A percentile compares a stretch with the other conserved stretches of the same genome.
Evolutionary conservation across 164 flowering plant genomes (phyloP).

Genomic region (Vitis cinerea): DNA sequence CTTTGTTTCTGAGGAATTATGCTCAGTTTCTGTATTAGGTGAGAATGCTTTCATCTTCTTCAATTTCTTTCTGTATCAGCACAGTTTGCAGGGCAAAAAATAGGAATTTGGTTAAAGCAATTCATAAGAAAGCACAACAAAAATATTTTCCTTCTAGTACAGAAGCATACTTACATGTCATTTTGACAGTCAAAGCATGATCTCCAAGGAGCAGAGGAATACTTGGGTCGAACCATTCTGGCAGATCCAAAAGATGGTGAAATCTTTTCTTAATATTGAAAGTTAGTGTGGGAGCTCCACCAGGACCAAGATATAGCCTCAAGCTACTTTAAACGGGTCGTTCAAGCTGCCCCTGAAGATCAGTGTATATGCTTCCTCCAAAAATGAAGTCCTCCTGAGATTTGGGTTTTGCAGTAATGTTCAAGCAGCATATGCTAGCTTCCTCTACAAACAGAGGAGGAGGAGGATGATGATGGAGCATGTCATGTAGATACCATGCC

Average conservation of each 20-base stretch:
- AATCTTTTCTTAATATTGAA: conserved; percentile 58
- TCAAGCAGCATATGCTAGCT: conserved; percentile 70
- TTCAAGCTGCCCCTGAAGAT: conserved; percentile 54
- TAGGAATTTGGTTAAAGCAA: too few species aligned
- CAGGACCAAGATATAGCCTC: conserved; percentile 46
- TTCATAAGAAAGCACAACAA: too few species aligned
- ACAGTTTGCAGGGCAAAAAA: background rate
- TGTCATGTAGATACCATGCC: conserved; percentile 1
- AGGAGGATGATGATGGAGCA: conserved; percentile 24
- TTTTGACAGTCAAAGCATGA: conserved; percentile 42
- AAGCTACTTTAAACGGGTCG: conserved; percentile 54
- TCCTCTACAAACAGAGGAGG: conserved; percentile 61
- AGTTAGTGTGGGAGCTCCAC: conserved; percentile 61
- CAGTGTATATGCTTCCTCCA: conserved; percentile 30
- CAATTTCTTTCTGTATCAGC: background rate
- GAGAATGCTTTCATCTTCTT: conserved; percentile 5
- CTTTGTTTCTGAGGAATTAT: conserved; percentile 62
- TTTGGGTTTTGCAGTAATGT: conserved; percentile 49
- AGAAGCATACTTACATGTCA: background rate
- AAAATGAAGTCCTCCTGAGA: background rate
- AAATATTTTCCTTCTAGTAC: too few species aligned
- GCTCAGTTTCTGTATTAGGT: conserved; percentile 67
- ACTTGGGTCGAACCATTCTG: conserved; percentile 64
- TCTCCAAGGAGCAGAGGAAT: conserved; percentile 55
- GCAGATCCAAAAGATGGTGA: conserved; percentile 73